Percentiles rank a stretch among this genome's conserved stretches.
Evolutionary conservation across 1,284 basidiomycete species (phyloP).

Genomic region (Cystobasidiaceae sp.): DNA sequence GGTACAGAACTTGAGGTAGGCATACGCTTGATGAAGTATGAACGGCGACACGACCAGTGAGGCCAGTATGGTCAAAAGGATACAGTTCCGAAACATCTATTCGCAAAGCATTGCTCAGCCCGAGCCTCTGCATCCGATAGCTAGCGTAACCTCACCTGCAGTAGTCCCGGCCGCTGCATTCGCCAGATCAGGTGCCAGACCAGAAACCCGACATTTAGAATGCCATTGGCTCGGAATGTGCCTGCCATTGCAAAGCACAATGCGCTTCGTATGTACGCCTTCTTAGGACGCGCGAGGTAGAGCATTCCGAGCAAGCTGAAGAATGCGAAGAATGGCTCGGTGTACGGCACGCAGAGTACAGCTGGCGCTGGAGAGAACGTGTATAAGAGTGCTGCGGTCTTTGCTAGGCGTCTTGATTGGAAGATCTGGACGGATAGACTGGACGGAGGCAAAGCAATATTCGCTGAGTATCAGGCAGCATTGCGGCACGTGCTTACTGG

Average conservation of each 20-base stretch:
- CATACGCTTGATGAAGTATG: slow-evolving; percentile 61
- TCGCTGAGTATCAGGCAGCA: no score
- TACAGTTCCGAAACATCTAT: no score
- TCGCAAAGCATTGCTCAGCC: no score
- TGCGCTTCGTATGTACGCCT: slow-evolving; percentile 56
- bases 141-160: neutral
- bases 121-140: no score
- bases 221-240: slow-evolving; percentile 73
- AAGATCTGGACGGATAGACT: slow-evolving; percentile 45
- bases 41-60: slow-evolving; percentile 57
- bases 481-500: neutral
- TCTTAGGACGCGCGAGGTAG: slow-evolving; percentile 36
- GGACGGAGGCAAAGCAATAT: neutral
- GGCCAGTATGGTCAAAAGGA: neutral
- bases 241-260: slow-evolving; percentile 63
- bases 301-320: slow-evolving; percentile 65
- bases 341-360: slow-evolving; percentile 67
- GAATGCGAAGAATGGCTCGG: slow-evolving; percentile 78
- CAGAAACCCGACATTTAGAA: slow-evolving; percentile 64
- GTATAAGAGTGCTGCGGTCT: slow-evolving; percentile 62
- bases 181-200: slow-evolving; percentile 53
- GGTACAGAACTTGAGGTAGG: slow-evolving; percentile 63
- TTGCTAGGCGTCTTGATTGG: slow-evolving; percentile 56
- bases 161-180: neutral
- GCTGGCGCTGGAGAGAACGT: slow-evolving; percentile 75